These are phyloP conservation scores for Endothia cerciana DNA, from an alignment of 2,329 filamentous ascomycete genomes.

Conservation along the genomic window DNA sequence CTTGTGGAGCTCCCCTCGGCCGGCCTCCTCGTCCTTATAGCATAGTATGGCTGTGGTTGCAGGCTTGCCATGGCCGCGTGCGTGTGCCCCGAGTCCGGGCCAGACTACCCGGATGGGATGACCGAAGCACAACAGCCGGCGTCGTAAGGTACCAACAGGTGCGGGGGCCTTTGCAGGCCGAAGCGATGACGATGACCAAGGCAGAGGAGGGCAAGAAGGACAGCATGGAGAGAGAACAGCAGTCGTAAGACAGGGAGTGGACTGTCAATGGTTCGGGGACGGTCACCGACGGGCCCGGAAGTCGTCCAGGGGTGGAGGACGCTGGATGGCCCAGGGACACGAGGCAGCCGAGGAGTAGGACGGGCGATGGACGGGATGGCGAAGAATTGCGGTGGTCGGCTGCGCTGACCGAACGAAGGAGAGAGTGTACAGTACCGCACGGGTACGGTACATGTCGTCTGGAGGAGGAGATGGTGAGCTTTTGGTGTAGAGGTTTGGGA, in stretches of 20 bases:
- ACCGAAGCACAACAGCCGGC: slow-evolving; percentile 23
- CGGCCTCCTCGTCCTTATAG: slow-evolving; percentile 54
- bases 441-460: background rate
- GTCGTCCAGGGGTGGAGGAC: slow-evolving; percentile 7
- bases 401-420: no score
- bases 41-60: slow-evolving; percentile 52
- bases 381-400: no score
- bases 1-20: slow-evolving; percentile 50
- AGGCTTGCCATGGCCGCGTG: slow-evolving; percentile 43
- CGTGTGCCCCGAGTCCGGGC: slow-evolving; percentile 12
- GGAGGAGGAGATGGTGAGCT: background rate
- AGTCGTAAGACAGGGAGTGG: slow-evolving; percentile 11
- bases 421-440: background rate
- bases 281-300: slow-evolving; percentile 9
- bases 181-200: slow-evolving; percentile 2
- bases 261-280: slow-evolving; percentile 6
- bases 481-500: background rate
- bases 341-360: no score
- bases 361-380: no score
- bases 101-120: slow-evolving; percentile 23
- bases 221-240: slow-evolving; percentile 5
- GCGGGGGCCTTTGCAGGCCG: slow-evolving; percentile 21
- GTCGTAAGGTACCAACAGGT: slow-evolving; percentile 22
- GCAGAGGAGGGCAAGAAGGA: no score
- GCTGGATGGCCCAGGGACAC: no score